Percentiles rank a stretch among this genome's conserved stretches.
These are phyloP conservation scores for Penicillium sp. DNA, from an alignment of 2,329 filamentous ascomycete genomes.

Conservation along the genomic window DNA sequence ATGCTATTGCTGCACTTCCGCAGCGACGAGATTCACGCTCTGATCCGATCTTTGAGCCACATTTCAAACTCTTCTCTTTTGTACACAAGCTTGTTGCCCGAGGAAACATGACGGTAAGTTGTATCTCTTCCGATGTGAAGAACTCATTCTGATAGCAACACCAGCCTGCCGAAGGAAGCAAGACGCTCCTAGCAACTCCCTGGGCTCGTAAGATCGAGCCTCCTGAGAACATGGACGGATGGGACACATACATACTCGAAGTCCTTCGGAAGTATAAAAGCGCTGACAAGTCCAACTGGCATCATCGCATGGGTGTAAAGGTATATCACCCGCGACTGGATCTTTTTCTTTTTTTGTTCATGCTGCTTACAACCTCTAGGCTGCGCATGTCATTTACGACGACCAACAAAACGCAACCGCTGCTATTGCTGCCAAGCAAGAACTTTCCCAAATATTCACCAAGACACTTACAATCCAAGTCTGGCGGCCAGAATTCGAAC, in stretches of 20 bases:
- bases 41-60: constrained; percentile 83
- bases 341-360: constrained; percentile 14
- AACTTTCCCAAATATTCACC: constrained; percentile 83
- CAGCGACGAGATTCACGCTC: constrained; percentile 57
- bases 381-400: constrained; percentile 61
- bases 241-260: constrained; percentile 61
- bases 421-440: constrained; percentile 65
- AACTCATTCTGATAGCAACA: constrained; percentile 27
- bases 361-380: constrained; percentile 40
- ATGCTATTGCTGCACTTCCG: constrained; percentile 61
- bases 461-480: constrained; percentile 95
- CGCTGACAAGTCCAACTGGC: constrained; percentile 92
- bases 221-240: constrained; percentile 51
- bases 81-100: constrained; percentile 73
- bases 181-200: constrained; percentile 52
- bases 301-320: constrained; percentile 83
- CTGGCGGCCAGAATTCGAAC: constrained; percentile 88
- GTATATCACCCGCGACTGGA: constrained; percentile 40
- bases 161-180: constrained; percentile 46
- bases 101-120: constrained; percentile 43
- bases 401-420: constrained; percentile 51
- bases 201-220: constrained; percentile 54
- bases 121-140: constrained; percentile 19
- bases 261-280: constrained; percentile 56
- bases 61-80: constrained; percentile 84